Evolutionary conservation across 2,329 filamentous ascomycete genomes (phyloP), one percentile per base, ranked within the genome.

Genomic region (Alternaria tenuissima): DNA sequence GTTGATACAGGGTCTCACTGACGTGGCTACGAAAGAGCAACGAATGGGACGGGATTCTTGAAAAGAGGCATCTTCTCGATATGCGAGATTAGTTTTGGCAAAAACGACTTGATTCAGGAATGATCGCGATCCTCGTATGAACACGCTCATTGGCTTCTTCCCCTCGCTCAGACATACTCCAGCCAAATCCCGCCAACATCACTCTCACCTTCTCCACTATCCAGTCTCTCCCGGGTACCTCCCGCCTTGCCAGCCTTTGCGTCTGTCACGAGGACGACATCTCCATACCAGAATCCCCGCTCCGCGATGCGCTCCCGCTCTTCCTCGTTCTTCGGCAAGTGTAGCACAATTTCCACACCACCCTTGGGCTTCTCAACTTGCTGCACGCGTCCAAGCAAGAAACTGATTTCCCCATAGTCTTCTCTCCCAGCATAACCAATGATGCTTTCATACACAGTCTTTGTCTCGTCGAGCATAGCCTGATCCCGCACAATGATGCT

Each of bases 241-340:
- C 69, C 16, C 71, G 39, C 16, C 65, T 59, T 30, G 55, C 57
- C 63, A 12, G 54, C 30, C 1, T 28, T 43, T 2, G 67, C 66
- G 16, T 52, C 55, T 2, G 63, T 67, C 41, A 41, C 58, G 12
- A 76, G 52, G n/a, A 73, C 67, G 2, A 75, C 64, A 56, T 73
- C 67, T 0, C 73, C 71, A 60, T 67, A 75, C 69, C 68, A 74
- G 46, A 67, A 76, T 3, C 64, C 63, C 18, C 22, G 57, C 20
- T 66, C 52, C 16, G 56, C 55, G 9, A 69, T 48, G 36, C 57
- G 65, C 20, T 46, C 48, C n/a, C 22, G 43, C 36, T 76, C 74
- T 2, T 63, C 61, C 6, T 66, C 62, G 16, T 64, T 53, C 32
- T 52, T 61, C 2, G 74, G 62, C n/a, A 73, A 48, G 11, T 68